Evolutionary conservation across 2,329 filamentous ascomycete species (phyloP), one percentile per base, ranked within the genome.

Genomic region (Penicillium paneum): DNA sequence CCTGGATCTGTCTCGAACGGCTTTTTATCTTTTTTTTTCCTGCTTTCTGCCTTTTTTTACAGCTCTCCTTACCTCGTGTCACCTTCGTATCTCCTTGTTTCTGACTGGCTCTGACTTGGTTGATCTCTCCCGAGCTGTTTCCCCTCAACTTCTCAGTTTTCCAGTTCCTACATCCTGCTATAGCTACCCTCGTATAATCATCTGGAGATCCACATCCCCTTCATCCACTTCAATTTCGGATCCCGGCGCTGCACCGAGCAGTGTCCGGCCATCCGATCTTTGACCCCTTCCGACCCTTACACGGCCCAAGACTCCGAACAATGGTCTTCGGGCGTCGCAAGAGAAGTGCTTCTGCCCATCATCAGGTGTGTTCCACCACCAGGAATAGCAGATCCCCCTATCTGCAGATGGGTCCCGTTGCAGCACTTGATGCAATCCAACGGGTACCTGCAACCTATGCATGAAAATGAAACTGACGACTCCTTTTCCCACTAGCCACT

Each of bases 401-500:
- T 29, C 3, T 29, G 17, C 21, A 31, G 32, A 48, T 19, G 19
- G 21, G n/a, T 26, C 32, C 49, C 34, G 13, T 29, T 29, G 31
- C 49, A 40, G n/a, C 8, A 34, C 6, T 17, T 13, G 35, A 46
- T 54, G 41, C 46, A 46, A 45, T 34, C 13, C 29, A n/a, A 15
- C 49, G 46, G 52, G 46, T 54, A 54, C 24, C 52, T 54, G 52
- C 52, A 44, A 49, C 29, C 45, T 44, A 13, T 54, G 21, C 47
- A 40, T 53, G 24, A 53, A 49, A 48, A 31, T 49, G 12, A 49
- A 51, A 50, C 52, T 55, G 55, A 57, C 56, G 45, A 52, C 58
- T 51, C 41, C 29, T 43, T 53, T 56, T 34, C 56, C 38, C 21
- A 58, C 53, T 74, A 90, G 85, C 83, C 85, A 61, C 76, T 86